Evolutionary conservation across 306 rosid genomes (phyloP), one percentile per base, ranked within the genome.

Genomic region (Quercus dentata): DNA sequence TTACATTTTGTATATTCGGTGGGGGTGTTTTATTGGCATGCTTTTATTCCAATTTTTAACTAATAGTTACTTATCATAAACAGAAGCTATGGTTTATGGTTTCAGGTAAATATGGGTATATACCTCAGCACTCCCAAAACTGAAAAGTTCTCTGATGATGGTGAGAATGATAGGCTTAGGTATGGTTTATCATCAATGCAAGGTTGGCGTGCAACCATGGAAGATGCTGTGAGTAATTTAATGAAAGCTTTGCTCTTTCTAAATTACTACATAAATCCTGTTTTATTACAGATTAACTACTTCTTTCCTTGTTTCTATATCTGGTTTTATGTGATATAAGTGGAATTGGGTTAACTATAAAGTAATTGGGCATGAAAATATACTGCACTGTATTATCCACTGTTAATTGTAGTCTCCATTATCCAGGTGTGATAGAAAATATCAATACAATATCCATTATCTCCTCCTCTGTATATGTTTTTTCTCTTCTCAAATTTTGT

Each of bases 121-220:
- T 95, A 95, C 87, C 98, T 95, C 51, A 95, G 99, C 82, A 89
- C 84, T 76, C 99, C 99, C 55, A 95, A 91, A 87, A 93, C 98
- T 67, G 99, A 95, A 4, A 95, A 95, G 82, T 80, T 81, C 81
- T 93, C 98, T 69, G 98, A 93, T 76, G 97, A 95, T 82, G 99
- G 99, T 51, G 96, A 85, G 64, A 93, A 86, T 82, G 85, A 71
- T 31, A 7, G 76, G 72, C 92, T 93, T 75, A 83, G 92, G 88
- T 93, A 85, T 85, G 99, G 99, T 74, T 81, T 93, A 74, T 93
- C 99, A 1, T 95, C 98, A 64, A 95, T 95, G 99, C 99, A 95
- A 90, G 99, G 99, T 30, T 95, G 99, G 99, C 99, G 99, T 27
- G 89, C 97, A 61, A 63, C 96, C 82, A 95, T 95, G 99, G 99